Percentiles rank a stretch among this genome's conserved stretches.
phyloP scores from a whole-genome alignment of 106 monocot genomes.

The Dendrobium nobile region DNA sequence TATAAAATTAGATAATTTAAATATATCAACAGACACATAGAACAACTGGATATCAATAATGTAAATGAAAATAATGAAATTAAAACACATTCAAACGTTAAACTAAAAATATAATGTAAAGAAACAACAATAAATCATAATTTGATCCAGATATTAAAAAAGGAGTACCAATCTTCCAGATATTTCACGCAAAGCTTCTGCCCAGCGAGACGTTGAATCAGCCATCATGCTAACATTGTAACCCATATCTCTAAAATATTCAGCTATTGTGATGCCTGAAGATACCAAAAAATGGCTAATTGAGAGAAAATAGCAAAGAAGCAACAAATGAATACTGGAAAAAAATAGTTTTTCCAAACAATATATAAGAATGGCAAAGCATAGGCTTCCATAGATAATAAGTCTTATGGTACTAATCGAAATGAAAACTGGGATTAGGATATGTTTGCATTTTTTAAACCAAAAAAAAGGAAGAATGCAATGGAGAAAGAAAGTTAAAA shows the following conservation, averaged over 20 bases:
- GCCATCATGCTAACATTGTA: constrained; percentile 99
- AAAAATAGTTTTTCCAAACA: background rate
- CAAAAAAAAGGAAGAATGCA: background rate
- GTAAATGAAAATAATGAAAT: background rate
- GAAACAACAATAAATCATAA: background rate
- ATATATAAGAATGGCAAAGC: background rate
- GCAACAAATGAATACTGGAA: background rate
- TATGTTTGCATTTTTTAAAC: background rate
- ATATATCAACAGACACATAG: background rate
- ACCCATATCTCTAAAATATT: constrained; percentile 99
- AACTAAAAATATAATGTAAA: background rate
- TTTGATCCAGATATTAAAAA: background rate
- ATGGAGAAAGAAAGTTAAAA: background rate
- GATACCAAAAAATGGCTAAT: background rate
- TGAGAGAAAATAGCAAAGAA: background rate
- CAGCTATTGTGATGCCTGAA: constrained; percentile 95
- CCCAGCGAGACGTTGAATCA: constrained; percentile 99
- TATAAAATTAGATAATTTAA: background rate
- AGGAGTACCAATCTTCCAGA: constrained; percentile 87
- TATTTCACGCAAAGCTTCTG: constrained; percentile 99
- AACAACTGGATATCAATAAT: no score
- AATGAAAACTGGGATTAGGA: background rate
- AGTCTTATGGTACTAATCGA: background rate
- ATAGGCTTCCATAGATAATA: background rate
- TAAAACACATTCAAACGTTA: background rate